A percentile compares a stretch with the other conserved stretches of the same genome.
These are phyloP conservation scores for Lasiosphaeria miniovina DNA, from an alignment of 495 filamentous ascomycete species.

Conservation along the genomic window DNA sequence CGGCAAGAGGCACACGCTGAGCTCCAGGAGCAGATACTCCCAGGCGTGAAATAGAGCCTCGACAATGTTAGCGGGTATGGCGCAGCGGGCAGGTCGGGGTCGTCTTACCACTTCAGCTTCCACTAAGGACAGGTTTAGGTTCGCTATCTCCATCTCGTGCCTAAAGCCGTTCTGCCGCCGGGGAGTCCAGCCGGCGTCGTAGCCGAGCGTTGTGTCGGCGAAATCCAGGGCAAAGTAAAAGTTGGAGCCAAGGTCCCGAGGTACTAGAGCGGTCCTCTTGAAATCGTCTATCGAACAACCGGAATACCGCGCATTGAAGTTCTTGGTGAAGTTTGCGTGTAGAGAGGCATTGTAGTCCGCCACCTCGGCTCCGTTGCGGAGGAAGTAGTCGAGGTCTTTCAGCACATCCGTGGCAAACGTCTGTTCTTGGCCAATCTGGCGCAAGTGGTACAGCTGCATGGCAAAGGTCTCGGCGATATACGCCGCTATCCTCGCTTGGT, in stretches of 20 bases:
- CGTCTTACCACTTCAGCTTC: constrained; percentile 82
- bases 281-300: constrained; percentile 69
- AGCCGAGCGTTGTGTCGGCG: constrained; percentile 69
- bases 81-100: not conserved
- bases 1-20: constrained; percentile 64
- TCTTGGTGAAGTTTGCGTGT: constrained; percentile 77
- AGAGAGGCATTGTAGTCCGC: constrained; percentile 79
- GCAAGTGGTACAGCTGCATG: constrained; percentile 82
- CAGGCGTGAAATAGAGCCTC: constrained; percentile 80
- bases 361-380: constrained; percentile 67
- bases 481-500: constrained; percentile 70
- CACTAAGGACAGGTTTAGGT: constrained; percentile 84
- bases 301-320: constrained; percentile 73
- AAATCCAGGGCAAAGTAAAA: constrained; percentile 81
- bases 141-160: constrained; percentile 78
- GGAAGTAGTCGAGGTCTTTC: constrained; percentile 70
- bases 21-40: constrained; percentile 83
- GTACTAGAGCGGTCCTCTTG: constrained; percentile 65
- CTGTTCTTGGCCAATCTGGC: constrained; percentile 65
- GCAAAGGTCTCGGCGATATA: constrained; percentile 82
- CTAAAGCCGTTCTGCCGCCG: constrained; percentile 65
- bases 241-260: constrained; percentile 60
- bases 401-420: constrained; percentile 64
- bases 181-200: constrained; percentile 73
- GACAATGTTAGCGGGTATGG: constrained; percentile 28